These are phyloP conservation scores for Monascus ruber DNA, from an alignment of 2,329 filamentous ascomycete genomes.

Conservation along the genomic window DNA sequence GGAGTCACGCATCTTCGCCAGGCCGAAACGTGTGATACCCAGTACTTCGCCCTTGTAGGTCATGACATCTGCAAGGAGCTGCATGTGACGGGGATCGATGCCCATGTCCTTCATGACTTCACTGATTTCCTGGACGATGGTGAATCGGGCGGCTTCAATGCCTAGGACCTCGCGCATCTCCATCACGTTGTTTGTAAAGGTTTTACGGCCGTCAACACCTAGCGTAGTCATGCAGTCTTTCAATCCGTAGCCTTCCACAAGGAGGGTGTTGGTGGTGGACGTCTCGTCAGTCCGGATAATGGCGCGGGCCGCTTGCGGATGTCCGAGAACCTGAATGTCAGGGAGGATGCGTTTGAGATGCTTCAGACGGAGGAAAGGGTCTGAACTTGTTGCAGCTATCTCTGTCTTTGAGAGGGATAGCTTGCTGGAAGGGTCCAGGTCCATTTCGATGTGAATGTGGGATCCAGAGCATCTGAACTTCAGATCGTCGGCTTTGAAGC, in stretches of 20 bases:
- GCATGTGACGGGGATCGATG: constrained; percentile 96
- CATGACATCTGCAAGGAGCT: constrained; percentile 94
- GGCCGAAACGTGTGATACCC: constrained; percentile 89
- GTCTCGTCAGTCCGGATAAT: constrained; percentile 75
- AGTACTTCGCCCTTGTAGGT: constrained; percentile 96
- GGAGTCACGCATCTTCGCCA: constrained; percentile 91
- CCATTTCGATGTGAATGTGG: constrained; percentile 64
- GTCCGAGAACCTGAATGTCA: constrained; percentile 76
- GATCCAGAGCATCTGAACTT: constrained; percentile 39
- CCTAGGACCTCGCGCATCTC: constrained; percentile 79
- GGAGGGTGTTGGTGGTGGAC: constrained; percentile 58
- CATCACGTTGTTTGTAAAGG: constrained; percentile 76
- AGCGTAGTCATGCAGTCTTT: constrained; percentile 84
- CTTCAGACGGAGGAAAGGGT: constrained; percentile 55
- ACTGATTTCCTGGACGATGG: constrained; percentile 80
- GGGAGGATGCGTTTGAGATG: constrained; percentile 74
- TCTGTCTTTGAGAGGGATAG: constrained; percentile 29
- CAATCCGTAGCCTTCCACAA: constrained; percentile 90
- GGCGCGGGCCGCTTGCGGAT: constrained; percentile 71
- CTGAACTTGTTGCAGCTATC: constrained; percentile 30
- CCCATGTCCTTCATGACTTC: constrained; percentile 87
- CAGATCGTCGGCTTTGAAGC: constrained; percentile 58
- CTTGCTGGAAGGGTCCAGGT: constrained; percentile 27
- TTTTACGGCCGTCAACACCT: constrained; percentile 68
- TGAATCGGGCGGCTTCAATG: constrained; percentile 83